Percentiles rank a stretch among this genome's conserved stretches.
These are phyloP conservation scores for Erythrophleum fordii DNA, from an alignment of 306 rosid species.

Conservation along the genomic window DNA sequence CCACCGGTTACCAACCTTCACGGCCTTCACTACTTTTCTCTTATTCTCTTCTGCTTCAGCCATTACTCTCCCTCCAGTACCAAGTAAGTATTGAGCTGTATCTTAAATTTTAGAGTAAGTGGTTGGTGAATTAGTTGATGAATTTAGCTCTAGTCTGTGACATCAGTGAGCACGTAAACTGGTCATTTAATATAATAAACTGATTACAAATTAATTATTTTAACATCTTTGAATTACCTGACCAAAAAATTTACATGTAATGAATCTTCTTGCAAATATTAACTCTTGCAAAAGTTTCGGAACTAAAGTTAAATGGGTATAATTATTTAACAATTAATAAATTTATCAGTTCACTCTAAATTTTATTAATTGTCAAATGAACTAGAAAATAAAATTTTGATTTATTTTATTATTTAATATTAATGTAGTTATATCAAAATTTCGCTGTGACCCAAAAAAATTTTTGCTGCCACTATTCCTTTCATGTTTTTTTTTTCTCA, in stretches of 20 bases:
- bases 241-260: no score
- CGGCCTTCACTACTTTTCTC: constrained; percentile 61
- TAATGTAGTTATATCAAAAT: no score
- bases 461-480: no score
- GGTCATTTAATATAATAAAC: not conserved
- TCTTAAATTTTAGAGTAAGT: not conserved
- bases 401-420: no score
- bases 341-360: not conserved
- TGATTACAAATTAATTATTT: not conserved
- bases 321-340: not conserved
- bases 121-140: not conserved
- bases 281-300: no score
- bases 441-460: no score
- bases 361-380: not conserved
- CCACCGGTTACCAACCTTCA: constrained; percentile 44
- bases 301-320: not conserved
- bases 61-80: constrained; percentile 47
- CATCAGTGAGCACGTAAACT: no score
- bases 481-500: not conserved
- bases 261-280: no score
- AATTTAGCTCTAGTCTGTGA: not conserved
- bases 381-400: not conserved
- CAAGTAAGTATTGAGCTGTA: constrained; percentile 42
- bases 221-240: not conserved
- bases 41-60: constrained; percentile 51